phyloP scores from a whole-genome alignment of 192 early-diverging fungal genomes.

The Podila verticillata region DNA sequence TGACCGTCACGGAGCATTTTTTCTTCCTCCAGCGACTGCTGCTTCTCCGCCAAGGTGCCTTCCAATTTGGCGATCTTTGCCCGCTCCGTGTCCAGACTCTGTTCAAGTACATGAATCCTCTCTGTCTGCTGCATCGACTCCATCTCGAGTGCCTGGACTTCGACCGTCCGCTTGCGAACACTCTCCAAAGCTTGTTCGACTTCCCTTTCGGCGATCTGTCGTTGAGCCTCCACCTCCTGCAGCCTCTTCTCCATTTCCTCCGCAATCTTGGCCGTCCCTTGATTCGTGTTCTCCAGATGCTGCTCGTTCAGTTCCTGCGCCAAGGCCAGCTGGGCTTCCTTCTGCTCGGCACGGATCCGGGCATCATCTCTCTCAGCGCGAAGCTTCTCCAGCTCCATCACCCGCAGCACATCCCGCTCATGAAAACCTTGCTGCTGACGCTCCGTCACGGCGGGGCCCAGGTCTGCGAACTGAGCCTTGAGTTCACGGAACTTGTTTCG shows the following conservation, averaged over 20 bases:
- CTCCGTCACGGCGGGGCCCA: conserved; percentile 29
- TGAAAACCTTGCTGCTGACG: conserved; percentile 48
- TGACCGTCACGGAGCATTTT: conserved; percentile 3
- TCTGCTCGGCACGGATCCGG: conserved; percentile 14
- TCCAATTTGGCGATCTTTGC: conserved; percentile 29
- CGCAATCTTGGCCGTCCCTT: conserved; percentile 33
- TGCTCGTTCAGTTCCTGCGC: conserved; percentile 48
- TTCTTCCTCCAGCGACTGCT: conserved; percentile 23
- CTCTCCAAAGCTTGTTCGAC: conserved; percentile 31
- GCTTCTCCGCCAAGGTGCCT: conserved; percentile 7
- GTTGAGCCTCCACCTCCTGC: conserved; percentile 36
- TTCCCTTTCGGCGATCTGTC: conserved; percentile 32
- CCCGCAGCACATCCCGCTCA: conserved; percentile 35
- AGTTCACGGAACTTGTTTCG: conserved; percentile 46
- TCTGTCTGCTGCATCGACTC: conserved; percentile 19
- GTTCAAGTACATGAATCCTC: conserved; percentile 16
- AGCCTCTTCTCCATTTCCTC: conserved; percentile 43
- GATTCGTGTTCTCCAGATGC: conserved; percentile 30
- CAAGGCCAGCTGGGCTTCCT: conserved; percentile 29
- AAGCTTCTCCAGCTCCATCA: conserved; percentile 38
- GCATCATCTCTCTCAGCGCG: conserved; percentile 20
- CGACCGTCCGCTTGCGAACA: conserved; percentile 31
- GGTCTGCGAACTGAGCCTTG: conserved; percentile 30
- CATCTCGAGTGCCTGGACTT: conserved; percentile 26
- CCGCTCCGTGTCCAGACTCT: conserved; percentile 29